Evolutionary conservation across 2,329 filamentous ascomycete species (phyloP).

Genomic region (Hysterium pulicare): DNA sequence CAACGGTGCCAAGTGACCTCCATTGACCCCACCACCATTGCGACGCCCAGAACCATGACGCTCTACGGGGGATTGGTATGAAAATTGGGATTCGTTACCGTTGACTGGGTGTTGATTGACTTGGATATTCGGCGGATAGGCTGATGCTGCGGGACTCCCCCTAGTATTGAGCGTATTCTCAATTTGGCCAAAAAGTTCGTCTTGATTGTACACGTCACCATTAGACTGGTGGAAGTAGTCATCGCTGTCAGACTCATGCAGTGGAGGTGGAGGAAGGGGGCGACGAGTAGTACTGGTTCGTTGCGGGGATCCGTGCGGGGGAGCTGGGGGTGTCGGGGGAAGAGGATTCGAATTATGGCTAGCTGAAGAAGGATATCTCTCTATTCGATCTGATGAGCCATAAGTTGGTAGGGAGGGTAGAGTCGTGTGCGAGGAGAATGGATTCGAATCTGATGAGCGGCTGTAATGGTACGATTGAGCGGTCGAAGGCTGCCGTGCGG

Average conservation of each 20-base stretch:
- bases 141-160: slow-evolving; percentile 22
- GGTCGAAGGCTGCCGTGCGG: slow-evolving; percentile 24
- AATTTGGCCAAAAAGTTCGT: slow-evolving; percentile 57
- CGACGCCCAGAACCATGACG: slow-evolving; percentile 17
- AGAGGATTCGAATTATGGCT: slow-evolving; percentile 36
- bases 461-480: slow-evolving; percentile 29
- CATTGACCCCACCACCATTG: slow-evolving; percentile 46
- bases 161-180: slow-evolving; percentile 49
- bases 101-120: slow-evolving; percentile 27
- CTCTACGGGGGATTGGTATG: slow-evolving; percentile 23
- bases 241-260: slow-evolving; percentile 44
- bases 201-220: slow-evolving; percentile 40
- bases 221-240: slow-evolving; percentile 39
- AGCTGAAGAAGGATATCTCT: slow-evolving; percentile 29
- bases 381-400: slow-evolving; percentile 21
- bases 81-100: slow-evolving; percentile 14
- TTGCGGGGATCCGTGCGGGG: slow-evolving; percentile 46
- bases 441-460: slow-evolving; percentile 16
- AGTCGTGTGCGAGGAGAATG: slow-evolving; percentile 26
- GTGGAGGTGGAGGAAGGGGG: slow-evolving; percentile 58
- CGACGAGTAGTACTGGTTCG: slow-evolving; percentile 54
- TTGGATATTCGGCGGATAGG: slow-evolving; percentile 34
- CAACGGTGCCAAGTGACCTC: slow-evolving; percentile 39
- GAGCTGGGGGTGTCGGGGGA: slow-evolving; percentile 46
- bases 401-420: slow-evolving; percentile 33